Evolutionary conservation across 116 monocot genomes (phyloP).

Genomic region (Iris pallida): DNA sequence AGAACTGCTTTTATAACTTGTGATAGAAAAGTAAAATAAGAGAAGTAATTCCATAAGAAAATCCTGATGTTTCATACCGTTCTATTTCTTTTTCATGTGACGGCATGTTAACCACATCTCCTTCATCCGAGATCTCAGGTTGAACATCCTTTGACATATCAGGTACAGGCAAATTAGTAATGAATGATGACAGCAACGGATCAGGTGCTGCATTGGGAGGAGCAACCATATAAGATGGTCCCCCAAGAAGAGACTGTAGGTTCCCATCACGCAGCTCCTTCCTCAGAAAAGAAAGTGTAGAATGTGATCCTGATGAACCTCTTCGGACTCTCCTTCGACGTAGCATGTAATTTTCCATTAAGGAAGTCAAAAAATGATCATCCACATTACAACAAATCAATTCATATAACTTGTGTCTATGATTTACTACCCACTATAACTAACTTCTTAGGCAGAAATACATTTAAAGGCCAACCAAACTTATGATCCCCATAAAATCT

Average conservation of each 20-base stretch:
- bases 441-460: background rate
- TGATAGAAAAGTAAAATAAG: no score
- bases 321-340: slow-evolving; percentile 58
- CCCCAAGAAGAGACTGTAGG: slow-evolving; percentile 54
- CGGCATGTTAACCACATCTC: slow-evolving; percentile 17
- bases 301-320: slow-evolving; percentile 45
- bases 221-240: slow-evolving; percentile 35
- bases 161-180: slow-evolving; percentile 42
- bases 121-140: slow-evolving; percentile 32
- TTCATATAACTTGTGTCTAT: no score
- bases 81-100: slow-evolving; percentile 34
- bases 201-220: slow-evolving; percentile 43
- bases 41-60: no score
- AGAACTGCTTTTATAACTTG: no score
- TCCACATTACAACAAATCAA: no score
- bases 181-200: slow-evolving; percentile 80
- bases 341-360: slow-evolving; percentile 52
- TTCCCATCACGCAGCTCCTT: slow-evolving; percentile 66
- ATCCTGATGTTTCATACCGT: slow-evolving; percentile 35
- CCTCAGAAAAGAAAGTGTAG: slow-evolving; percentile 53
- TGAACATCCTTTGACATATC: slow-evolving; percentile 45
- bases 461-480: background rate
- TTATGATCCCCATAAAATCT: background rate
- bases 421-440: no score
- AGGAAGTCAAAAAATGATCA: slow-evolving; percentile 21